Evolutionary conservation across 1,284 basidiomycete genomes (phyloP).

Genomic region (Takashimella tepidaria): DNA sequence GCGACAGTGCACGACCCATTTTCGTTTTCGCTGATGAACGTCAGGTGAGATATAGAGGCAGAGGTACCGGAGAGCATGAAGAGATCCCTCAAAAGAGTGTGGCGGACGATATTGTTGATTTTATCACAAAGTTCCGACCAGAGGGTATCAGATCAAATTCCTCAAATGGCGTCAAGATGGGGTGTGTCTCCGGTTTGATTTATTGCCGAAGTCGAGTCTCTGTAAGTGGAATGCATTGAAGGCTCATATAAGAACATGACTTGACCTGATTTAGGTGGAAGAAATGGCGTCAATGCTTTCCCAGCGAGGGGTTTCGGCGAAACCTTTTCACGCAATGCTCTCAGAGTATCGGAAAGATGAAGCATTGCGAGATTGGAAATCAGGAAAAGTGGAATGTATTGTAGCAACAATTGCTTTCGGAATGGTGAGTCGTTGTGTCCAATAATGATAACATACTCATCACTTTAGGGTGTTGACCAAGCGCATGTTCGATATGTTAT

Average conservation of each 20-base stretch:
- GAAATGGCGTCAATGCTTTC: conserved; percentile 57
- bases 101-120: conserved; percentile 58
- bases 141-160: conserved; percentile 23
- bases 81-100: conserved; percentile 6
- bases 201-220: conserved; percentile 63
- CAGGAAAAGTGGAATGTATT: conserved; percentile 46
- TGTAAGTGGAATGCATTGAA: too few species aligned
- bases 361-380: conserved; percentile 58
- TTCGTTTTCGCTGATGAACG: too few species aligned
- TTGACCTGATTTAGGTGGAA: background rate
- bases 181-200: conserved; percentile 66
- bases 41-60: conserved; percentile 20
- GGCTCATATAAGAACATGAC: background rate
- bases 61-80: conserved; percentile 9
- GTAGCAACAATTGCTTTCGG: conserved; percentile 75
- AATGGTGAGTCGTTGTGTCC: conserved; percentile 56
- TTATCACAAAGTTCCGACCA: conserved; percentile 51
- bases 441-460: too few species aligned
- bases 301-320: conserved; percentile 61
- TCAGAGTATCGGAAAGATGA: conserved; percentile 52
- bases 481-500: conserved; percentile 62
- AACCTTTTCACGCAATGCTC: conserved; percentile 67
- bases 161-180: conserved; percentile 19
- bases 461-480: conserved; percentile 79
- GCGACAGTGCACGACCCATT: background rate